Evolutionary conservation across 176 grass and related monocot genomes (phyloP).

Genomic region (Oryza australiensis): DNA sequence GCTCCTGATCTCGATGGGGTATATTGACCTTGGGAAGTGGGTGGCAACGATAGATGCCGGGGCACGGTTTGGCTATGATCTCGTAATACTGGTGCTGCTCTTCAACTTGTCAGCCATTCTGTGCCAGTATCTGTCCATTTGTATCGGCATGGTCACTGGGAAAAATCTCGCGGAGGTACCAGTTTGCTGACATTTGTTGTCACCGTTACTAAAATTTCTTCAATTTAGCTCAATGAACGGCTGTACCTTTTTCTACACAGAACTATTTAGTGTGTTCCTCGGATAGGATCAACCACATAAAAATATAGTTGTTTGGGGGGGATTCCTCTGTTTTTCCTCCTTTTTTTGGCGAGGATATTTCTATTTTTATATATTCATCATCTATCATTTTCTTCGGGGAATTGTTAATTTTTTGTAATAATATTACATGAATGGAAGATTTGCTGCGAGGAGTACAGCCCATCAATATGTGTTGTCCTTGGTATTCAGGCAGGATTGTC

Average conservation of each 20-base stretch:
- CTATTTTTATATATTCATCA: not conserved
- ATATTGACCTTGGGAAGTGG: slow-evolving; percentile 91
- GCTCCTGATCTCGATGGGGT: slow-evolving; percentile 74
- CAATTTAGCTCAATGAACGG: not conserved
- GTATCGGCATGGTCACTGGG: slow-evolving; percentile 65
- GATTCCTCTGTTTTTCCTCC: not conserved
- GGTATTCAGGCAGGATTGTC: slow-evolving; percentile 64
- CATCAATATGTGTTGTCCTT: slow-evolving; percentile 51
- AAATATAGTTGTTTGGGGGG: not conserved
- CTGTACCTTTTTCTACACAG: not conserved
- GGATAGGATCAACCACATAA: not conserved
- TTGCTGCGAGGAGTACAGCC: slow-evolving; percentile 65
- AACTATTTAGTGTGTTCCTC: not conserved
- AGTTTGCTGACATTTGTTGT: not conserved
- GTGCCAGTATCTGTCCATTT: slow-evolving; percentile 75
- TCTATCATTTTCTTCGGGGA: not conserved
- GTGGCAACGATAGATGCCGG: slow-evolving; percentile 63
- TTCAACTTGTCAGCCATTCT: slow-evolving; percentile 82
- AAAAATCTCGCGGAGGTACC: slow-evolving; percentile 84
- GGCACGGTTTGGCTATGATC: slow-evolving; percentile 71
- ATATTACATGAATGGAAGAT: slow-evolving; percentile 39
- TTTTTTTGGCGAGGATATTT: not conserved
- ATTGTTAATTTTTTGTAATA: slow-evolving; percentile 7
- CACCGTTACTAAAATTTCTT: not conserved
- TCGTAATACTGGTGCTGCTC: slow-evolving; percentile 68